Conservation (phyloP, 257 asterid genomes). For the Capsicum rhomboideum region DNA sequence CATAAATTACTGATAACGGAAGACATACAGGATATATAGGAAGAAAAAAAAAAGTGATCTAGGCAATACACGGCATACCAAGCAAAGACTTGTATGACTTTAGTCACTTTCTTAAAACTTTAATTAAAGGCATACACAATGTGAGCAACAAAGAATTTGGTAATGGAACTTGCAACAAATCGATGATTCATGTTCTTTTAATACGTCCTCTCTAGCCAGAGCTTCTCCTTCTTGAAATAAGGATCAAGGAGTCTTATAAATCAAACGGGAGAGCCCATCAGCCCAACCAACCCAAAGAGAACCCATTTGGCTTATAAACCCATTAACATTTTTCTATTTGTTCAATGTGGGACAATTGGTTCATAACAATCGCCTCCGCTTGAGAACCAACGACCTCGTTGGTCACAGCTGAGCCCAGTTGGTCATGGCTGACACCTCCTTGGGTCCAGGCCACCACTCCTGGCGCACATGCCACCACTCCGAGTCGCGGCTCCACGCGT, state of each 20-base stretch:
- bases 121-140: not conserved
- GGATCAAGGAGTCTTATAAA: not conserved
- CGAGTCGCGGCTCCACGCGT: no score
- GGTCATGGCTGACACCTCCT: no score
- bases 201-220: not conserved
- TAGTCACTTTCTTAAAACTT: not conserved
- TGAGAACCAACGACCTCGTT: no score
- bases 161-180: not conserved
- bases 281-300: no score
- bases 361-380: no score
- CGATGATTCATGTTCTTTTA: not conserved
- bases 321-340: no score
- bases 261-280: no score
- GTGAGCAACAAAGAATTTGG: not conserved
- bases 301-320: no score
- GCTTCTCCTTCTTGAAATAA: not conserved
- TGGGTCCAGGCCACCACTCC: no score
- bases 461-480: no score
- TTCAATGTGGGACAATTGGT: no score
- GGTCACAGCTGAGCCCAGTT: no score
- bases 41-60: not conserved
- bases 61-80: not conserved
- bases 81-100: not conserved
- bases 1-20: not conserved
- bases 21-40: not conserved